Evolutionary conservation across 2,329 filamentous ascomycete genomes (phyloP).

Genomic region (Zymoseptoria tritici): DNA sequence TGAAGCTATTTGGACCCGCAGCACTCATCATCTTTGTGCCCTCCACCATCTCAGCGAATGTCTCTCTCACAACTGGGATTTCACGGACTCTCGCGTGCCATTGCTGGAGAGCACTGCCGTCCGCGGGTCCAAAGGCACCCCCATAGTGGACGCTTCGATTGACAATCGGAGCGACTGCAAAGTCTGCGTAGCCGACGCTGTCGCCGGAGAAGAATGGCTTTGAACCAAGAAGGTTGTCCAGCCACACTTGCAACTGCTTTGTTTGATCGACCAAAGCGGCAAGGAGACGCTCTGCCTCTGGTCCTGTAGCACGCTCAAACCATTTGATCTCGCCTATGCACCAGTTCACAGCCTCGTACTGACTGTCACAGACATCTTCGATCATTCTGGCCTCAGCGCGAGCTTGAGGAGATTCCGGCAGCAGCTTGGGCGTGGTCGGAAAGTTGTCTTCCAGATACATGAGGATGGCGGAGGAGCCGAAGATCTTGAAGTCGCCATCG

Average conservation of each 20-base stretch:
- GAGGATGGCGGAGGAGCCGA: constrained; percentile 29
- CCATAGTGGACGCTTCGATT: constrained; percentile 21
- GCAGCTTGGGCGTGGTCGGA: constrained; percentile 14
- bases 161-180: constrained; percentile 22
- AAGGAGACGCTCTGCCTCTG: constrained; percentile 19
- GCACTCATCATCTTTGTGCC: constrained; percentile 14
- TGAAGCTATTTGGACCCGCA: constrained; percentile 10
- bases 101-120: constrained; percentile 10
- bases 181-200: constrained; percentile 25
- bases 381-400: constrained; percentile 24
- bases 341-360: constrained; percentile 29
- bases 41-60: constrained; percentile 20
- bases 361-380: constrained; percentile 26
- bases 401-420: constrained; percentile 15
- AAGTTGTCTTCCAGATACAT: constrained; percentile 27
- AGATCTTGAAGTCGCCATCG: constrained; percentile 25
- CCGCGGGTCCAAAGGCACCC: constrained; percentile 8
- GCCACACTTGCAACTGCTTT: constrained; percentile 21
- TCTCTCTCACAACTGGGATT: constrained; percentile 18
- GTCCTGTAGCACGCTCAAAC: constrained; percentile 19
- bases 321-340: constrained; percentile 19
- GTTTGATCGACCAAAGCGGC: constrained; percentile 22
- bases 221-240: constrained; percentile 17
- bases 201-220: constrained; percentile 25
- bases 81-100: constrained; percentile 18